Conservation (phyloP, 352 stramenopile species). For the Globisporangium acanthophoron region DNA sequence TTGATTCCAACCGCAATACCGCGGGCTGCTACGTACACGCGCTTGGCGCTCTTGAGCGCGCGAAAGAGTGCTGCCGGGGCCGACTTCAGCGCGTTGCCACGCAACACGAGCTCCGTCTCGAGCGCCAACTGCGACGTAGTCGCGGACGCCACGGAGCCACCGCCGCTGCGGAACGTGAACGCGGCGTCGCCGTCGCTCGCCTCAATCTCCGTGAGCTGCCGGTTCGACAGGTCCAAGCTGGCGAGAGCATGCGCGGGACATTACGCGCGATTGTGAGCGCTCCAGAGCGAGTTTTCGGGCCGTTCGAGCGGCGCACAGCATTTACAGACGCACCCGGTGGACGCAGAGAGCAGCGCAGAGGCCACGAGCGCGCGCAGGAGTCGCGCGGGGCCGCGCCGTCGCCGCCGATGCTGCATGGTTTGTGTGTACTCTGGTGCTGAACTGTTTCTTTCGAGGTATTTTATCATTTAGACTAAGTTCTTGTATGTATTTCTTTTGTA, state of each 20-base stretch:
- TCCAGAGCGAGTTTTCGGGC: not conserved
- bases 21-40: constrained; percentile 23
- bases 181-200: constrained; percentile 9
- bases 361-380: constrained; percentile 4
- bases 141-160: constrained; percentile 11
- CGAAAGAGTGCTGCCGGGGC: constrained; percentile 42
- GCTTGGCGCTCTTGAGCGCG: constrained; percentile 27
- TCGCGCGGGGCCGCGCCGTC: not conserved
- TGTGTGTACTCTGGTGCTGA: no score
- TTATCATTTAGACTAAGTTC: no score
- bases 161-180: constrained; percentile 28
- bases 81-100: constrained; percentile 39
- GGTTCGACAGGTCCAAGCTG: constrained; percentile 35
- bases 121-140: constrained; percentile 18
- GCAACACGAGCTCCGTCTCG: constrained; percentile 33
- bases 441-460: no score
- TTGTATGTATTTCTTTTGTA: no score
- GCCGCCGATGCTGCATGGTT: constrained; percentile 4
- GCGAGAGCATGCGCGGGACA: not conserved
- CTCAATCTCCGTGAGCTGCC: constrained; percentile 31
- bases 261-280: not conserved
- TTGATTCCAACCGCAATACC: no score
- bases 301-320: not conserved
- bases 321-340: constrained; percentile 1
- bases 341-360: not conserved